These are phyloP conservation scores for Amaranthus tricolor DNA, from an alignment of 179 eudicot species.

Conservation along the genomic window DNA sequence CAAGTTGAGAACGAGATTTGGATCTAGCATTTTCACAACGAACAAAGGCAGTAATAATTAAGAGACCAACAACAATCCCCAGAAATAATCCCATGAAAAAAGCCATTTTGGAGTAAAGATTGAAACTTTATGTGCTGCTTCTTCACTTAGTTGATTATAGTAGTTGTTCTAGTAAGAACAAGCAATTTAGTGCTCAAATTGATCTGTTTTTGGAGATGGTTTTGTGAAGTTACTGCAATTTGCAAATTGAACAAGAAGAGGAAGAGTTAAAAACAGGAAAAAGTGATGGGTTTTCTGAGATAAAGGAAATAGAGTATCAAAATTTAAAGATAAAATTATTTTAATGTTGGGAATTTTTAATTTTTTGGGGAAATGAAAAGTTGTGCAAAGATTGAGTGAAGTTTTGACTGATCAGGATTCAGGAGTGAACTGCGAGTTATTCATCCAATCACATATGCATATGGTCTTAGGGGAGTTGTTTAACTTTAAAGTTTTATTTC, in stretches of 20 bases:
- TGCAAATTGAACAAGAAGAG: too few relatives aligned
- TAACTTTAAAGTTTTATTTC: background rate
- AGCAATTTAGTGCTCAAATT: background rate
- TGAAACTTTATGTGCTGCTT: background rate
- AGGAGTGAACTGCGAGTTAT: background rate
- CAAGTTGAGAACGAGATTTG: constrained; percentile 60
- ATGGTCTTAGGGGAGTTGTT: background rate
- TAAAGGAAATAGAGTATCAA: background rate
- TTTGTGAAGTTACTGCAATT: too few relatives aligned
- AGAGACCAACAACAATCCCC: constrained; percentile 61
- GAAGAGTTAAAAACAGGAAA: background rate
- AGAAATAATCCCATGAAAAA: constrained; percentile 59
- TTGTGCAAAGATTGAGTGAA: too few relatives aligned
- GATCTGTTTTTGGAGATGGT: background rate
- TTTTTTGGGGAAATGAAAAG: background rate
- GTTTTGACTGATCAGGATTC: background rate
- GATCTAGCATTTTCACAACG: constrained; percentile 87
- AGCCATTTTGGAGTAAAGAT: constrained; percentile 36
- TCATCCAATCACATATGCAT: background rate
- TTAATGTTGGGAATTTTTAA: background rate
- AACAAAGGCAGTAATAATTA: constrained; percentile 57
- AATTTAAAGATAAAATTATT: background rate
- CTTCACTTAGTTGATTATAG: background rate
- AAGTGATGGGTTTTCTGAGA: background rate
- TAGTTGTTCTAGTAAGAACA: background rate